Evolutionary conservation across 23 red algal genomes (phyloP), one percentile per base, ranked within the genome.

Genomic region (Gracilariopsis chorda): DNA sequence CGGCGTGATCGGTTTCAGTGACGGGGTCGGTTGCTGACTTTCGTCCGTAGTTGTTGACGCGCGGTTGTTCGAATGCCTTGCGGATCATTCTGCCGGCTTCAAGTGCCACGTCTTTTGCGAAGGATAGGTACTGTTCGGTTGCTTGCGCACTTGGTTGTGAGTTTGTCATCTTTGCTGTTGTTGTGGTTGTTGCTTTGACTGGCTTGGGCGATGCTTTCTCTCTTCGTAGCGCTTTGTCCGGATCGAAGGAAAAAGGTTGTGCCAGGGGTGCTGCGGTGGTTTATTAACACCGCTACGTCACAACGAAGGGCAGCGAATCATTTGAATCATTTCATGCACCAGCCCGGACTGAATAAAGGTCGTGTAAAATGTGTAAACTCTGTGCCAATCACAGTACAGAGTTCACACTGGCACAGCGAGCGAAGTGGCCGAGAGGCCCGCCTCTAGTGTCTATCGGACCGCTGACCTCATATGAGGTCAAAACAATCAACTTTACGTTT

Each of bases 21-120:
- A 98, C 96, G 32, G 93, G 93, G 67, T 98, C 96, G 1, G 89
- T 93, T 13, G 72, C 37, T 1, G 82, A 55, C 91, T 98, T 98
- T n/a, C 77, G 74, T 20, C 63, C 79, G 55, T 98, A 98, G n/a
- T 77, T 2, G 45, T 43, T 28, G 17, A 45, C 42, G 69, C 33
- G 32, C 52, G 62, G 35, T 13, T 16, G 48, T 29, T 29, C 25
- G 44, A 86, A 83, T 0, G 94, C 86, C 7, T 53, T 20, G 25
- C 44, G 33, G 55, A 96, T 96, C 62, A 91, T 35, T 13, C 41
- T 41, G 70, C 86, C 94, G 33, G 58, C 86, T 14, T 90, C 77
- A 11, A 33, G 21, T n/a, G 94, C 94, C 4, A 91, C 7, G 16
- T 19, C 39, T n/a, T 17, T 45, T 25, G 75, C 61, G 39, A 92